A percentile compares a stretch with the other conserved stretches of the same genome.
phyloP scores from a whole-genome alignment of 805 yeast genomes.

The Vanderwaltozyma tropicalis region DNA sequence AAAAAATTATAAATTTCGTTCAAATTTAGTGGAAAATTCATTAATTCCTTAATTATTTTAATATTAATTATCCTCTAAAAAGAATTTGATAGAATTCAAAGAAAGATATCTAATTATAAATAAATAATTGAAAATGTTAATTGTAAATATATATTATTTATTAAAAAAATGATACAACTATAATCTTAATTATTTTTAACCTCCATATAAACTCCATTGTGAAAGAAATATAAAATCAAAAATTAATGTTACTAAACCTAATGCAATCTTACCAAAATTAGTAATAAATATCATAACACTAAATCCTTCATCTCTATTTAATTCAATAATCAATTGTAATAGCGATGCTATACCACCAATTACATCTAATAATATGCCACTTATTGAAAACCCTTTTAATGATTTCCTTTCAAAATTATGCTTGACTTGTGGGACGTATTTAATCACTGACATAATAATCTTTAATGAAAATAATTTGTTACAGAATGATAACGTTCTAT shows the following conservation, averaged over 20 bases:
- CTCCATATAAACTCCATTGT: conserved; percentile 28
- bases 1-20: conserved; percentile 21
- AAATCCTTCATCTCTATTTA: conserved; percentile 12
- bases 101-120: too few species aligned
- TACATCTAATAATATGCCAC: conserved; percentile 33
- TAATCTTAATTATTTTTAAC: too few species aligned
- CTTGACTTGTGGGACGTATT: conserved; percentile 70
- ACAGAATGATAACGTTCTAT: conserved; percentile 16
- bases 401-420: conserved; percentile 73
- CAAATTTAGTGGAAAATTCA: too few species aligned
- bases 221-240: conserved; percentile 31
- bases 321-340: conserved; percentile 17
- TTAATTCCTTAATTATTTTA: too few species aligned
- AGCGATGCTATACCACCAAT: conserved; percentile 30
- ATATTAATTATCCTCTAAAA: too few species aligned
- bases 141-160: too few species aligned
- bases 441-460: conserved; percentile 38
- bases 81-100: too few species aligned
- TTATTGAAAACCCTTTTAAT: conserved; percentile 75
- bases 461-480: conserved; percentile 29
- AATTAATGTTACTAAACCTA: conserved; percentile 30
- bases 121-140: too few species aligned
- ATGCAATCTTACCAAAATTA: conserved; percentile 33
- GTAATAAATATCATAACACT: conserved; percentile 20
- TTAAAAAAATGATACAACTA: too few species aligned